Conservation (phyloP, 1,284 basidiomycete species). For the Phylloporus sp. region DNA sequence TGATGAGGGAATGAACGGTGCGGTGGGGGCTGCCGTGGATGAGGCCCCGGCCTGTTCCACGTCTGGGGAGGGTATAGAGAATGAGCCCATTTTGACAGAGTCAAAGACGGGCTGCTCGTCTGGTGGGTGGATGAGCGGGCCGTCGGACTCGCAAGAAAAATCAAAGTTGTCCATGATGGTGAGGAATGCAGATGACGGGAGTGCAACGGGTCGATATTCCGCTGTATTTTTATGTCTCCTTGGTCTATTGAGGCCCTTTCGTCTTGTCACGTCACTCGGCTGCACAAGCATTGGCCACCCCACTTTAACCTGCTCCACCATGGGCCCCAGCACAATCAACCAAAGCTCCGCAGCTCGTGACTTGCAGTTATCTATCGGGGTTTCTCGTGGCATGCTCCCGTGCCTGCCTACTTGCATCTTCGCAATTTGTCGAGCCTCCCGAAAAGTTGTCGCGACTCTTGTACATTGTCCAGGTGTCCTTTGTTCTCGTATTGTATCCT, state of each 20-base stretch:
- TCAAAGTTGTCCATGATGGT: constrained; percentile 24
- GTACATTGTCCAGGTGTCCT: constrained; percentile 21
- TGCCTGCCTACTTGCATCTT: constrained; percentile 43
- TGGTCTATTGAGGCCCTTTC: no score
- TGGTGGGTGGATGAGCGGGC: constrained; percentile 25
- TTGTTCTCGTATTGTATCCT: constrained; percentile 33
- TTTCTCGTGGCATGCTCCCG: constrained; percentile 48
- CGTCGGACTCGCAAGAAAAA: constrained; percentile 12
- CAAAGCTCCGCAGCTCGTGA: constrained; percentile 51
- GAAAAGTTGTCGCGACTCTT: constrained; percentile 38
- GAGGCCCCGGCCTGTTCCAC: constrained; percentile 10
- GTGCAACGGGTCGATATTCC: no score
- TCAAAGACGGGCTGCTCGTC: constrained; percentile 40
- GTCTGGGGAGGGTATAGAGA: constrained; percentile 13
- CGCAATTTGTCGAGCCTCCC: constrained; percentile 33
- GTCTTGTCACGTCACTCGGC: constrained; percentile 28
- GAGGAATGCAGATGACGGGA: no score
- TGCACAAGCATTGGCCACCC: constrained; percentile 21
- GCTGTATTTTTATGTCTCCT: no score
- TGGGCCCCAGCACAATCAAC: constrained; percentile 48
- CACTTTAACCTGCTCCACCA: constrained; percentile 48
- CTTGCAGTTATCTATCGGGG: constrained; percentile 31
- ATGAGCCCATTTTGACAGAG: constrained; percentile 18
- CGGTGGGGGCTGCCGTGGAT: constrained; percentile 28
- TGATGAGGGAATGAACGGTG: constrained; percentile 40